Evolutionary conservation across 768 basidiomycete species (phyloP).

Genomic region (Mycena floridula): DNA sequence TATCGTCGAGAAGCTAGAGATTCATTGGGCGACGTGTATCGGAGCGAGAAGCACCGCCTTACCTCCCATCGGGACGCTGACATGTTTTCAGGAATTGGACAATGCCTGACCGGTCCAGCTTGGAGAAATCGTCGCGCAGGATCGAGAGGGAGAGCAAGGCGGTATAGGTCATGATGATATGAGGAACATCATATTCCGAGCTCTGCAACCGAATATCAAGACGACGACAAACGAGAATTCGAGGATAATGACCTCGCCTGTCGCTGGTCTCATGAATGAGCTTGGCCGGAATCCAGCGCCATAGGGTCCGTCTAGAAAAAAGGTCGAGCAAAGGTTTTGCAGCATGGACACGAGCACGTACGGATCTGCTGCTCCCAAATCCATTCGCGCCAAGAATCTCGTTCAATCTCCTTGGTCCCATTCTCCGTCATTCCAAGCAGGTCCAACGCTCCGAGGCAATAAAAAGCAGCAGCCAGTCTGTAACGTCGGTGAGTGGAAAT

Average conservation of each 20-base stretch:
- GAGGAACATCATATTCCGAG: conserved; percentile 57
- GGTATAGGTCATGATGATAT: conserved; percentile 93
- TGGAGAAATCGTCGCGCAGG: conserved; percentile 77
- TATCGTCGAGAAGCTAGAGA: conserved; percentile 68
- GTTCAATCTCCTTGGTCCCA: conserved; percentile 31
- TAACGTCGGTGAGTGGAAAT: neutral
- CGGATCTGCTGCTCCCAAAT: conserved; percentile 84
- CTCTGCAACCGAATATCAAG: conserved; percentile 6
- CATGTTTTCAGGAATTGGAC: conserved; percentile 60
- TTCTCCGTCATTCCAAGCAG: conserved; percentile 50
- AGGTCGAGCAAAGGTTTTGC: neutral
- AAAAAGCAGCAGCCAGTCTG: conserved; percentile 84
- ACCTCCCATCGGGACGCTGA: conserved; percentile 85
- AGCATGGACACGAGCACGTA: conserved; percentile 19
- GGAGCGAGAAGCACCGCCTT: neutral
- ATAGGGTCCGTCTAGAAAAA: conserved; percentile 40
- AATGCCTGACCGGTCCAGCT: conserved; percentile 66
- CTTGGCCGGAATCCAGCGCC: conserved; percentile 74
- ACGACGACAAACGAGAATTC: neutral
- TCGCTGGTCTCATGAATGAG: conserved; percentile 50
- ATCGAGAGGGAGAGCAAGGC: conserved; percentile 80
- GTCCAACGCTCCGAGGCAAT: conserved; percentile 82
- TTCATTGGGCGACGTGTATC: conserved; percentile 1
- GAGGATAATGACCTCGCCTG: neutral
- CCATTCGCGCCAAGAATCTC: conserved; percentile 79